Evolutionary conservation across 257 asterid species (phyloP), one percentile per base, ranked within the genome.

Genomic region (Dorcoceras hygrometricum): DNA sequence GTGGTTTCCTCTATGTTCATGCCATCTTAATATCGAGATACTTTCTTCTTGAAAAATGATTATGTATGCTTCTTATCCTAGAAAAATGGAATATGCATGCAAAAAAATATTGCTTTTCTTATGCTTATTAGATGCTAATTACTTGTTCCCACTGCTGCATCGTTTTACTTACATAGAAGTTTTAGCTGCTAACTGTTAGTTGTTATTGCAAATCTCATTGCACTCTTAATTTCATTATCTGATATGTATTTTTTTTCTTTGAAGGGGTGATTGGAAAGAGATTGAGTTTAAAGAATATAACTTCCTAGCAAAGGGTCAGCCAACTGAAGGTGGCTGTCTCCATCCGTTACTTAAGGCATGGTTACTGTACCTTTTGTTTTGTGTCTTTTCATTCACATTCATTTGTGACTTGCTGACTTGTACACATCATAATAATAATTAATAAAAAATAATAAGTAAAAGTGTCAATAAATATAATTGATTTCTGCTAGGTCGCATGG

Each of bases 281-380:
- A 32, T 94, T 71, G 96, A 87, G 75, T 92, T 92, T 65, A 94
- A 94, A 74, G 97, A 88, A 74, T 94, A 88, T 72, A 94, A 94
- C 87, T 94, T 94, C 81, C 87, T 82, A 63, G 99, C 99, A 6
- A 88, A 87, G 76, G 99, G 99, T 68, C 97, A 72, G 79, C 99
- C 97, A 39, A 84, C 88, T 53, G 97, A 90, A 80, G 97, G 98
- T 64, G 98, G 97, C 72, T 85, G 87, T 77, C 89, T 90, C 66
- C 98, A 93, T 82, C 97, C 98, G 14, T 74, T 93, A 62, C 89
- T 84, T 69, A 93, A 93, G 97, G 98, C 84, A 86, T 65, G 89
- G 20, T 36, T 48, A 10, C 69, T 48, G n/a, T 60, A 27, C 26
- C 57, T 25, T 14, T 50, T 6, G 63, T 67, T 66, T 51, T 19